Percentiles rank a stretch among this genome's conserved stretches.
These are phyloP conservation scores for Entophlyctis luteolus DNA, from an alignment of 192 early-diverging fungal genomes.

Conservation along the genomic window DNA sequence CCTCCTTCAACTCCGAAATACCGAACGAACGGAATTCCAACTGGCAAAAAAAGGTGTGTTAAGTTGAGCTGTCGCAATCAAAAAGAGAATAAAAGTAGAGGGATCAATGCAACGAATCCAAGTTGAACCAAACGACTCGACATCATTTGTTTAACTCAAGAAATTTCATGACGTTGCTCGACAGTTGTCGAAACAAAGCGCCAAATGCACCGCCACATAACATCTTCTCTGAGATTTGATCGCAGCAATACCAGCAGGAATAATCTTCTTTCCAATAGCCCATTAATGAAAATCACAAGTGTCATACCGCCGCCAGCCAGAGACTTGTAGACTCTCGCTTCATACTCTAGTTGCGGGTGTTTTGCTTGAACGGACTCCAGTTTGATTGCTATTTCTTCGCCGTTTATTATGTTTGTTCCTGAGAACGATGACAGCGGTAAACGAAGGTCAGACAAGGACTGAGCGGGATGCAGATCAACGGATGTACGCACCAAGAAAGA, in stretches of 20 bases:
- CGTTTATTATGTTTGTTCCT: slow-evolving; percentile 80
- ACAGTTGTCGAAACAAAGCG: too few species aligned
- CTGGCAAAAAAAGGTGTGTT: slow-evolving; percentile 29
- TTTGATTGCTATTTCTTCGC: slow-evolving; percentile 97
- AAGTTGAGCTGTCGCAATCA: too few species aligned
- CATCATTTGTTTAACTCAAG: too few species aligned
- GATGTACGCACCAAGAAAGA: slow-evolving; percentile 81
- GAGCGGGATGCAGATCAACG: not conserved
- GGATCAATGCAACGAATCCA: too few species aligned
- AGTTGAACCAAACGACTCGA: slow-evolving; percentile 14
- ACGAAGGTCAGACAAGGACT: too few species aligned
- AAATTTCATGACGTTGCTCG: too few species aligned
- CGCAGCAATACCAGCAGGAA: not conserved
- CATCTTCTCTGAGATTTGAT: slow-evolving; percentile 50
- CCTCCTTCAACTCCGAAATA: slow-evolving; percentile 76
- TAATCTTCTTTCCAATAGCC: not conserved
- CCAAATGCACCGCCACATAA: slow-evolving; percentile 57
- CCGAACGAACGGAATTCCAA: slow-evolving; percentile 80
- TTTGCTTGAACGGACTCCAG: slow-evolving; percentile 91
- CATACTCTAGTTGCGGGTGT: slow-evolving; percentile 97
- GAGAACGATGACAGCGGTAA: not conserved
- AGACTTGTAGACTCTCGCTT: slow-evolving; percentile 93
- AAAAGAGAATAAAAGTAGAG: too few species aligned
- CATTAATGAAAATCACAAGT: too few species aligned
- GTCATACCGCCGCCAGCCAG: slow-evolving; percentile 82